Base-by-base conservation (phyloP, 495 filamentous ascomycete species). In the Penicillium psychrofluorescens region DNA sequence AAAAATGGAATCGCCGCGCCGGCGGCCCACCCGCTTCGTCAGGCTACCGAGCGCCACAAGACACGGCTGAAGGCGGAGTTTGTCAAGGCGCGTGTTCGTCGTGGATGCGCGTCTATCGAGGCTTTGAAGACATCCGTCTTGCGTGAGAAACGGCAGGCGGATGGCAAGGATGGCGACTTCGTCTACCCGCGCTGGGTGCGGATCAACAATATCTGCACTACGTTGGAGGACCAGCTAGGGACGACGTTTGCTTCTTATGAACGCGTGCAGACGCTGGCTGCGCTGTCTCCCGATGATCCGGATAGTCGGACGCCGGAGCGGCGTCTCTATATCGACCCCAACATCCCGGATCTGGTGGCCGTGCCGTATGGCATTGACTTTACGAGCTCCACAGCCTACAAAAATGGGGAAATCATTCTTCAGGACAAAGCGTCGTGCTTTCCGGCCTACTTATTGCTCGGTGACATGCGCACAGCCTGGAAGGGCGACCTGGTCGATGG, bases 361-460 rank as follows among this genome's bases (percentile, higher is more conserved):
- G 66, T 95, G 0, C 80, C 90, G 2, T 79, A 81, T 7, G 62
- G 64, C 0, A 66, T 67, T 12, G 86, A 95, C 45, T 70, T 95
- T 40, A 78, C 79, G 8, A 79, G 77, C 29, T 80, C 78, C 0
- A 51, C 75, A 8, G 85, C 88, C 1, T 96, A 96, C 58, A 75
- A 67, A 16, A 65, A 73, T 4, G 92, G 92, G 2, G 65, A 78
- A 36, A 76, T 98, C 43, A 95, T 96, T 34, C 58, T 98, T 32
- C 92, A 98, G 63, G 94, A 98, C 58, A 96, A 95, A 58, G 94
- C 92, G 1, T 95, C 88, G 0, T 98, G 92, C 53, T 95, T 98
- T 51, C 91, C 92, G 5, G 92, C 90, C 0, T 86, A 88, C 56
- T 68, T 98, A 1, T 40, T 74, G 4, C 66, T 96, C 0, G 78